phyloP scores from a whole-genome alignment of 1,139 yeast species.

The Candida tetrigidarum region DNA sequence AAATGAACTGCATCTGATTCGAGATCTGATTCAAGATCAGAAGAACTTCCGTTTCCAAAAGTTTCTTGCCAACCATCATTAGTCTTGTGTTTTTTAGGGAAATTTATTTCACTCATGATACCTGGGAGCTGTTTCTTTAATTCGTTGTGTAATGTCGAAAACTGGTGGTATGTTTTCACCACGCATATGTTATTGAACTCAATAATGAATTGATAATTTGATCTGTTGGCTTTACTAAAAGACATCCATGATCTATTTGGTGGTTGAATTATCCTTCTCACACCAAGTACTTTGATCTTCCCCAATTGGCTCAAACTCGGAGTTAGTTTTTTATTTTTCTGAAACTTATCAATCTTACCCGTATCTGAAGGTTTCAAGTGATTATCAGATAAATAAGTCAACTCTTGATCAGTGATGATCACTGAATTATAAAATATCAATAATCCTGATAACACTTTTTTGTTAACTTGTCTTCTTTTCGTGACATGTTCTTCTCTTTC shows the following conservation, averaged over 20 bases:
- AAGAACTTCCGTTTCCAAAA: neutral
- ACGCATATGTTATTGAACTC: constrained; percentile 35
- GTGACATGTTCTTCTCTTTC: constrained; percentile 76
- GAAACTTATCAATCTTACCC: constrained; percentile 49
- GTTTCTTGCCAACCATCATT: constrained; percentile 29
- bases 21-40: neutral
- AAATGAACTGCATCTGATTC: neutral
- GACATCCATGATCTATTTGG: constrained; percentile 29
- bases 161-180: constrained; percentile 68
- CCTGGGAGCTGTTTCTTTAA: constrained; percentile 71
- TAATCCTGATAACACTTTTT: constrained; percentile 62
- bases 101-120: constrained; percentile 56
- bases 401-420: constrained; percentile 62
- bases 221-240: constrained; percentile 24
- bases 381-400: constrained; percentile 44
- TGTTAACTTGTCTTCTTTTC: constrained; percentile 65
- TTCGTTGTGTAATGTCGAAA: constrained; percentile 54
- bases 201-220: constrained; percentile 34
- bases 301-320: constrained; percentile 20
- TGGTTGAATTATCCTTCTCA: constrained; percentile 33
- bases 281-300: constrained; percentile 69
- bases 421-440: constrained; percentile 77
- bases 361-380: constrained; percentile 58
- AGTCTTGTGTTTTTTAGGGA: constrained; percentile 56
- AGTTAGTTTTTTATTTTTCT: constrained; percentile 18